These are phyloP conservation scores for Rhizophora apiculata DNA, from an alignment of 345 rosid species.

Conservation along the genomic window DNA sequence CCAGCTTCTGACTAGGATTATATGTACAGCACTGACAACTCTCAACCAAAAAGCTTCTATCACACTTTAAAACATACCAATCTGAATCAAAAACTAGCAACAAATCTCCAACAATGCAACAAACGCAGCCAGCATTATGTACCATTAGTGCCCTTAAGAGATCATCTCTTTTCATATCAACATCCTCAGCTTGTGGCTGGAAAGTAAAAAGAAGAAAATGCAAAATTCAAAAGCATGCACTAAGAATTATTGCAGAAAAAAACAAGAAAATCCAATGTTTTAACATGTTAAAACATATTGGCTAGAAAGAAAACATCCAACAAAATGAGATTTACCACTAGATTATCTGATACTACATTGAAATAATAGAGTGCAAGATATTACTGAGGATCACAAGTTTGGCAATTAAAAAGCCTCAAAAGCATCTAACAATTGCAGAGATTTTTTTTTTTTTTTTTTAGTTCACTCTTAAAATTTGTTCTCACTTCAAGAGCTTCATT, in stretches of 20 bases:
- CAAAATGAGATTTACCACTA: neutral
- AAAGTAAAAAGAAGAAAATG: constrained; percentile 12
- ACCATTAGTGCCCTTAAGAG: constrained; percentile 79
- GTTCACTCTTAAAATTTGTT: too few relatives aligned
- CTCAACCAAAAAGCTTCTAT: neutral
- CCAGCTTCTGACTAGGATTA: neutral
- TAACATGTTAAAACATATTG: neutral
- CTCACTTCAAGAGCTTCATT: too few relatives aligned
- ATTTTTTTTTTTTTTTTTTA: neutral
- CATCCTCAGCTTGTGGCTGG: constrained; percentile 60
- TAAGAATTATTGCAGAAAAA: neutral
- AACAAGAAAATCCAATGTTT: neutral
- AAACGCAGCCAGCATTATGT: constrained; percentile 23
- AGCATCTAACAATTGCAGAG: neutral
- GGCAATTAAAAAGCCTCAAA: neutral
- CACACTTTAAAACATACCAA: too few relatives aligned
- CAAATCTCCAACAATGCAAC: constrained; percentile 7
- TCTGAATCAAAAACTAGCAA: too few relatives aligned
- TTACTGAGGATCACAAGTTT: neutral
- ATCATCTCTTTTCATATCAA: constrained; percentile 59
- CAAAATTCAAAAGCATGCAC: constrained; percentile 10
- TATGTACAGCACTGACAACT: neutral
- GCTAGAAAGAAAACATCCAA: neutral
- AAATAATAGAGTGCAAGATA: neutral
- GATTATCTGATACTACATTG: constrained; percentile 1